Evolutionary conservation across 2,329 filamentous ascomycete genomes (phyloP).

Genomic region (Triangularia setosa): DNA sequence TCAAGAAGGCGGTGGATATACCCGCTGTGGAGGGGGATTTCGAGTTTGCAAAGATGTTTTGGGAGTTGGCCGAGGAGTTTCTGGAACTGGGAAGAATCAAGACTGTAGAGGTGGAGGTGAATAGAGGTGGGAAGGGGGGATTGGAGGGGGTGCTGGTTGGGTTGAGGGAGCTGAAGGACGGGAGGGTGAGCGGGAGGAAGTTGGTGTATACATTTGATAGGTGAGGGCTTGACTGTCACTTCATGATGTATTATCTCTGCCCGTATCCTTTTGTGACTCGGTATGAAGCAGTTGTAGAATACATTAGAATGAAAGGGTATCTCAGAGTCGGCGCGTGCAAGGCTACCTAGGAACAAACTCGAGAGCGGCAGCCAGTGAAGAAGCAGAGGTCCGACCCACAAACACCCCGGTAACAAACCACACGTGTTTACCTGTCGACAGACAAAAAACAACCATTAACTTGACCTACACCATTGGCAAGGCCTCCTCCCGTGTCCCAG

Average conservation of each 20-base stretch:
- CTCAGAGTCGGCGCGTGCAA: not conserved
- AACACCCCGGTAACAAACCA: not conserved
- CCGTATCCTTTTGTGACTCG: not conserved
- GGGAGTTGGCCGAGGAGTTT: slow-evolving; percentile 30
- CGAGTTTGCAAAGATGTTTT: slow-evolving; percentile 35
- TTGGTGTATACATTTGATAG: slow-evolving; percentile 32
- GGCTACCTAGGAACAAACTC: not conserved
- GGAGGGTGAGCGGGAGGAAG: slow-evolving; percentile 37
- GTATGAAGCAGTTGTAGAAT: not conserved
- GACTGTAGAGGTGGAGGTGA: slow-evolving; percentile 28
- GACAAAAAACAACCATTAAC: not conserved
- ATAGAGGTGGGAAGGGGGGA: slow-evolving; percentile 28
- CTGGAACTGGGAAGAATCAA: slow-evolving; percentile 35
- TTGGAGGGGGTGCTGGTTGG: slow-evolving; percentile 32
- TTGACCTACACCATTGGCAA: not conserved
- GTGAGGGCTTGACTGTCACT: not conserved
- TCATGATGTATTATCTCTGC: not conserved
- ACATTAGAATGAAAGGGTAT: not conserved
- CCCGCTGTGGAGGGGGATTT: slow-evolving; percentile 30
- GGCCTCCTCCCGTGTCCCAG: not conserved
- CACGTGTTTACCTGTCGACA: not conserved
- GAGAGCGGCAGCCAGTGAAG: not conserved
- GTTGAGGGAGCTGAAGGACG: slow-evolving; percentile 30
- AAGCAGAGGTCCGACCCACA: not conserved
- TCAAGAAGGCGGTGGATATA: slow-evolving; percentile 26